Evolutionary conservation across 2,329 filamentous ascomycete genomes (phyloP).

Genomic region (Helminthosporium solani): DNA sequence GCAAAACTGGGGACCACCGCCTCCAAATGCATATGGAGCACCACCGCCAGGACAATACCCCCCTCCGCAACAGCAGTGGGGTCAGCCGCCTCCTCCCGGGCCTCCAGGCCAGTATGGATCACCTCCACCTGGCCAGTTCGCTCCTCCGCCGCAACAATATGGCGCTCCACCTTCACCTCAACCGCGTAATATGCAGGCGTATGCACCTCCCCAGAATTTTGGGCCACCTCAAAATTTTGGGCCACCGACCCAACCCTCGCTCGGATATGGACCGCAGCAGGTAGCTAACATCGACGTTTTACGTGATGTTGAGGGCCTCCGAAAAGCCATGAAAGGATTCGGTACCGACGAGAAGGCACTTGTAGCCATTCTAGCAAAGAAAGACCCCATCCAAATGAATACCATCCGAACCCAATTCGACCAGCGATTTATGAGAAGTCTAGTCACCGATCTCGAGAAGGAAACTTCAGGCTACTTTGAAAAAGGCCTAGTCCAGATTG

Average conservation of each 20-base stretch:
- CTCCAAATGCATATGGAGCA: not conserved
- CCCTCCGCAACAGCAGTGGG: conserved; percentile 33
- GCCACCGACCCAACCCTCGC: conserved; percentile 52
- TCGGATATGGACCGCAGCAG: conserved; percentile 73
- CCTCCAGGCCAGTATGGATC: conserved; percentile 8
- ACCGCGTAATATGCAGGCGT: conserved; percentile 37
- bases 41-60: conserved; percentile 19
- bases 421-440: conserved; percentile 61
- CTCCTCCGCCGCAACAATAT: conserved; percentile 30
- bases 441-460: conserved; percentile 73
- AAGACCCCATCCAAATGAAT: conserved; percentile 77
- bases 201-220: conserved; percentile 29
- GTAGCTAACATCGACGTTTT: conserved; percentile 59
- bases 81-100: not conserved
- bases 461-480: conserved; percentile 75
- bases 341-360: conserved; percentile 82
- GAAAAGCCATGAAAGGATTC: conserved; percentile 88
- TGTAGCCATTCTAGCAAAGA: conserved; percentile 67
- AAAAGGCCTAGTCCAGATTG: conserved; percentile 71
- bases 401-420: conserved; percentile 63
- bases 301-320: conserved; percentile 68
- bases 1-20: conserved; percentile 13
- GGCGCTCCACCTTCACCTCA: conserved; percentile 39
- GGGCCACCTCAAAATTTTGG: conserved; percentile 44
- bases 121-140: conserved; percentile 26